A percentile compares a stretch with the other conserved stretches of the same genome.
Conservation (phyloP, 208 protist species). For the Leishmania aethiopica region DNA sequence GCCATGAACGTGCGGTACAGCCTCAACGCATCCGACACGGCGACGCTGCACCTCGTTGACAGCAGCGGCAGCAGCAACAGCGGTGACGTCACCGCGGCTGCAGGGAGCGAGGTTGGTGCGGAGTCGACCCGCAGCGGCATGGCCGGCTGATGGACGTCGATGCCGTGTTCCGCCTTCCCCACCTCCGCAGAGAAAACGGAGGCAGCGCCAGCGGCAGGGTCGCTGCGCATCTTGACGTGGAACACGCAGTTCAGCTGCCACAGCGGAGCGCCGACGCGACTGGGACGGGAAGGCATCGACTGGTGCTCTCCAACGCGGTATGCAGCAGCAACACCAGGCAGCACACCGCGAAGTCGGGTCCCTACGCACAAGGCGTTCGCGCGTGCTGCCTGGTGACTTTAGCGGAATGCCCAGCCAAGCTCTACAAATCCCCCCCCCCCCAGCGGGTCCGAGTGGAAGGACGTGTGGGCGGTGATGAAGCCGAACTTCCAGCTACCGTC, state of each 20-base stretch:
- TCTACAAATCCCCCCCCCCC: slow-evolving; percentile 48
- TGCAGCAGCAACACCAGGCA: slow-evolving; percentile 9
- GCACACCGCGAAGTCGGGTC: neutral
- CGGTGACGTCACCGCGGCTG: neutral
- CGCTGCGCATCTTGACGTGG: slow-evolving; percentile 52
- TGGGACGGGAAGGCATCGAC: slow-evolving; percentile 58
- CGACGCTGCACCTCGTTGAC: slow-evolving; percentile 12
- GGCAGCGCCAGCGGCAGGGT: slow-evolving; percentile 3
- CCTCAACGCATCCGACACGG: slow-evolving; percentile 28
- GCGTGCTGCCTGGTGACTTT: slow-evolving; percentile 61
- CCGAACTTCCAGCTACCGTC: slow-evolving; percentile 17
- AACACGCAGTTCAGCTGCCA: slow-evolving; percentile 64
- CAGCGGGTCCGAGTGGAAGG: slow-evolving; percentile 39
- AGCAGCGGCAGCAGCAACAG: neutral
- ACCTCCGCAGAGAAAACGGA: neutral
- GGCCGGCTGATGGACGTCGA: slow-evolving; percentile 19
- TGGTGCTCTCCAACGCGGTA: slow-evolving; percentile 66
- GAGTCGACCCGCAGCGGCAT: neutral
- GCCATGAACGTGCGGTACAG: slow-evolving; percentile 63
- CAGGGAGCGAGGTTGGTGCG: neutral
- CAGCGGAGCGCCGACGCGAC: slow-evolving; percentile 52
- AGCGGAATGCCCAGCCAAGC: slow-evolving; percentile 51
- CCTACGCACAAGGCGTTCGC: slow-evolving; percentile 1
- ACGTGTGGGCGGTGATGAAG: slow-evolving; percentile 50
- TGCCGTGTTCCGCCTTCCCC: slow-evolving; percentile 27